Evolutionary conservation across 2,329 filamentous ascomycete species (phyloP), one percentile per base, ranked within the genome.

Genomic region (Cercospora beticola): DNA sequence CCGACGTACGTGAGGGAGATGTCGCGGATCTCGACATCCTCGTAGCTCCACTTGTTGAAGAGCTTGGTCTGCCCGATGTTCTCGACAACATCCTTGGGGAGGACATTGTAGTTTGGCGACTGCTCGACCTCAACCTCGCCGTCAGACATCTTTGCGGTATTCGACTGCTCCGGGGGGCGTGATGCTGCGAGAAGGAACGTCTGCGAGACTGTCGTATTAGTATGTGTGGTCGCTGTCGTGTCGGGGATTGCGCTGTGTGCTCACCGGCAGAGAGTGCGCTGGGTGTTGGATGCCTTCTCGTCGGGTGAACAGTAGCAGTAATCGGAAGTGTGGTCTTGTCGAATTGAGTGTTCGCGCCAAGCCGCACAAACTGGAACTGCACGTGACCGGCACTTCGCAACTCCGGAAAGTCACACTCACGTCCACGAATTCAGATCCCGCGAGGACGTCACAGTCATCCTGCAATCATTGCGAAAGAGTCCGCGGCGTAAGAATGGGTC

Each of bases 1-100:
- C 59, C 54, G 68, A 76, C 92, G 87, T 96, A 99, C 95, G 94
- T 98, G 87, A 99, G 89, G 81, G 95, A 99, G 87, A 99, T 98
- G 84, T 99, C 95, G 85, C 94, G 91, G 86, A 99, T 95, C 89
- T 99, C 95, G 82, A 99, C 94, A 90, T 98, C 92, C 83, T 95
- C 95, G 86, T 98, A 99, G 86, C 86, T 90, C 90, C 94, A 97
- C 86, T 96, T 97, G 90, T 95, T 96, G 90, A 97, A 97, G 80
- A 97, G 89, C 91, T 97, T 97, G 84, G 95, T 88, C 86, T 88
- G 90, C 85, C 93, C 94, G 85, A 95, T 90, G 86, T 97, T 92
- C 80, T 89, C 87, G 80, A 89, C 87, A 82, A 97, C 91, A 77
- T 97, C 93, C 90, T 96, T 97, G 85, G 94, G 93, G 77, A 97